A percentile compares a stretch with the other conserved stretches of the same genome.
Evolutionary conservation across 1,284 basidiomycete species (phyloP).

Genomic region (Baeospora myosura): DNA sequence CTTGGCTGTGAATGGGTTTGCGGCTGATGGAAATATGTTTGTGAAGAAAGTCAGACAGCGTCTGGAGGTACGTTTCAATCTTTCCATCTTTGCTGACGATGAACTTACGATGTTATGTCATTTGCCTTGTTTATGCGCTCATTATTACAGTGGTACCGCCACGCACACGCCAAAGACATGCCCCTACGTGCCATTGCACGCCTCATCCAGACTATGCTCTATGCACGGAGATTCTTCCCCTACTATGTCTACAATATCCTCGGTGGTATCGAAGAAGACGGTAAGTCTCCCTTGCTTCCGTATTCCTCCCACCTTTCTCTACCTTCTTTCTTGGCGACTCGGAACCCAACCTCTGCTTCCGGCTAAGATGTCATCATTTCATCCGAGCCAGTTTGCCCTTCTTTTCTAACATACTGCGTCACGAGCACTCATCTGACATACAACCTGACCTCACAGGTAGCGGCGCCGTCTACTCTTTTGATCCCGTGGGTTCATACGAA

Average conservation of each 20-base stretch:
- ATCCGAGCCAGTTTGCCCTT: slow-evolving; percentile 7
- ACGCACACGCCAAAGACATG: slow-evolving; percentile 92
- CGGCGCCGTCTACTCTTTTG: slow-evolving; percentile 94
- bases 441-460: slow-evolving; percentile 47
- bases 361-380: not conserved
- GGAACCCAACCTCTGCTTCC: slow-evolving; percentile 1
- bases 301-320: slow-evolving; percentile 1
- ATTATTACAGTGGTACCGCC: slow-evolving; percentile 77
- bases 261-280: slow-evolving; percentile 89
- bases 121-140: slow-evolving; percentile 12
- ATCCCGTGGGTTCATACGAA: slow-evolving; percentile 93
- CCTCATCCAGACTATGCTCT: slow-evolving; percentile 94
- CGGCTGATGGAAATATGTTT: slow-evolving; percentile 92
- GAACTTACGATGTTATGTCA: too few species aligned
- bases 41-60: slow-evolving; percentile 91
- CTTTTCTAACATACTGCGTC: slow-evolving; percentile 13
- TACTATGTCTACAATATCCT: slow-evolving; percentile 96
- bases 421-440: slow-evolving; percentile 4
- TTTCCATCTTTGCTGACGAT: slow-evolving; percentile 6
- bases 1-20: slow-evolving; percentile 90
- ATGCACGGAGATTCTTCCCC: slow-evolving; percentile 90
- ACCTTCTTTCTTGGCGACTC: slow-evolving; percentile 12
- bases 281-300: slow-evolving; percentile 39
- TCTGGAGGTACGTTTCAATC: slow-evolving; percentile 61
- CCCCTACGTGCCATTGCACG: slow-evolving; percentile 86